Base-by-base conservation (phyloP, 2,329 filamentous ascomycete genomes). In the Uncinocarpus reesii region DNA sequence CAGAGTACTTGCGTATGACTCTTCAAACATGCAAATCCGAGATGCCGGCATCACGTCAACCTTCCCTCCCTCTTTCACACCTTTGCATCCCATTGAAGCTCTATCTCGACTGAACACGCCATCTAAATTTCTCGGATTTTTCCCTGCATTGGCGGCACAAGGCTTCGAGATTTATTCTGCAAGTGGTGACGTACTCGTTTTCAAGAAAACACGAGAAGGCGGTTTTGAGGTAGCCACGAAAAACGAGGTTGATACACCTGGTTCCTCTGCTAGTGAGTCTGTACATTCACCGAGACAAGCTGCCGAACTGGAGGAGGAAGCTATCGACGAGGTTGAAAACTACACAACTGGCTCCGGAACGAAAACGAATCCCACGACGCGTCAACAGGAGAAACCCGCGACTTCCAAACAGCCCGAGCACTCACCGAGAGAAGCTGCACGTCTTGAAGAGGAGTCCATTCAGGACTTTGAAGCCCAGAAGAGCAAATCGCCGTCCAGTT, bases 81-180 rank as follows among this genome's bases (percentile, higher is more conserved):
- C 53, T 23, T 41, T 53, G 1, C 58, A 60, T 45, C 58, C 64
- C 5, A 55, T 58, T n/a, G 61, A 67, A 10, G 56, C 69, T 4
- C 55, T 71, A 6, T 56, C 62, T 15, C 62, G 58, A 8, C 55
- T 72, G 6, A 61, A 66, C 28, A 62, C 65, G 21, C 64, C 68
- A 2, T 62, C 63, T n/a, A 65, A 64, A 29, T 71, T 71, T 38
- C 52, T 71, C 1, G 62, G 63, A 2, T 62, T 67, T 47, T 67
- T 71, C 31, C 57, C 58, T 4, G 51, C 58, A 23, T 62, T 71
- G 58, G 57, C 65, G 44, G 46, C 35, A 3, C 61, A 66, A 31
- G 69, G 68, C 2, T 71, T 68, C 44, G 65, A 68, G 13, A 64
- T 72, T 31, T 62, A 65, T 8, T 66, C 64, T 4, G 69, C 68